Evolutionary conservation across 768 basidiomycete species (phyloP).

Genomic region (Suillus subaureus): DNA sequence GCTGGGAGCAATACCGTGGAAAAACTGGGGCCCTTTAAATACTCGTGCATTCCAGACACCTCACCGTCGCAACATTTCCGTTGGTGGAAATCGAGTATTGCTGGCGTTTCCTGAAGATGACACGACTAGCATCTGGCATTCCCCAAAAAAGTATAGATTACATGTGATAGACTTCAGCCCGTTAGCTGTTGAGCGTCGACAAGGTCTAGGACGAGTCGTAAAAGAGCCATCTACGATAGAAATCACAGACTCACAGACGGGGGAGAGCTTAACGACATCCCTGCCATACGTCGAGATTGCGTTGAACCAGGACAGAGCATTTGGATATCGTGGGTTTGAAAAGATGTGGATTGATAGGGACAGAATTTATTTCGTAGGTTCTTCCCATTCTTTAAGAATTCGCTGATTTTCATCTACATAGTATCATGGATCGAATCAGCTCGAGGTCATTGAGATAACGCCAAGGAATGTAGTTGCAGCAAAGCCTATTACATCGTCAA

Average conservation of each 20-base stretch:
- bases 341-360: background rate
- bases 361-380: constrained; percentile 1
- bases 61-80: background rate
- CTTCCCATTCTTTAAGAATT: background rate
- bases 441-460: background rate
- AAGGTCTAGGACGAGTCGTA: background rate
- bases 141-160: background rate
- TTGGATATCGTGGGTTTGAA: background rate
- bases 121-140: background rate
- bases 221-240: constrained; percentile 2
- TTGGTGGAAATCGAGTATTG: background rate
- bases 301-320: background rate
- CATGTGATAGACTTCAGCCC: background rate
- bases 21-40: background rate
- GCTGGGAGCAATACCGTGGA: background rate
- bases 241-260: background rate
- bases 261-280: background rate
- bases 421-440: background rate
- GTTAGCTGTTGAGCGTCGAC: background rate
- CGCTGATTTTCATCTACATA: background rate
- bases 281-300: background rate
- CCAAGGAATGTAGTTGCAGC: background rate
- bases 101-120: background rate
- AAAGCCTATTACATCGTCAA: background rate
- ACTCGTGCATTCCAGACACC: background rate